Base-by-base conservation (phyloP, 768 basidiomycete genomes). In the Rhizopogon vesiculosus region DNA sequence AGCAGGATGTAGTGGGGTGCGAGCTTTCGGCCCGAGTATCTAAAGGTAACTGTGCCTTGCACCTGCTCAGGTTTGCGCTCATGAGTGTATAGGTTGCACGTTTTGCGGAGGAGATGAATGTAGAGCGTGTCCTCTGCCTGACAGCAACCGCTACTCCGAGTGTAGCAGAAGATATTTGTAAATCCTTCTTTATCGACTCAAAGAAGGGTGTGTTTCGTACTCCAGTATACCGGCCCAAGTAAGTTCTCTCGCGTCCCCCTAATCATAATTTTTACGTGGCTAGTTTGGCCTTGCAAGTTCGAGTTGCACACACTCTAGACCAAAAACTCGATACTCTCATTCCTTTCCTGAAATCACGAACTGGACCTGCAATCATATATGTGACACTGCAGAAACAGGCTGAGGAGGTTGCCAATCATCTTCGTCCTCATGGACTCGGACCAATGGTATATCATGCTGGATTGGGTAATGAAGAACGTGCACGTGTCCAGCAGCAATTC, bases 211-310 rank as follows among this genome's bases (percentile, higher is more conserved):
- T 79, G 2, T 78, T 79, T 65, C 70, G 72, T 15, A 76, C 73
- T 2, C 72, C 76, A 8, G 72, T 76, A n/a, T 79, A 69, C 58
- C 68, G 78, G 0, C 65, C 74, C 3, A 79, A 80, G 76, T 75
- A 57, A 44, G 72, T 63, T 4, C 12, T 51, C 7, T 54, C 55
- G 10, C 19, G 42, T 18, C 7, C 29, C n/a, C 10, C 50, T 48
- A 48, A 33, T 25, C 18, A 29, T n/a, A 48, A 15, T 19, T 22
- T 25, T 18, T 39, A 18, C 7, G 18, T 33, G 13, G 40, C 9
- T 39, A 77, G 76, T 55, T 68, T 76, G n/a, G 56, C 70, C 3
- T 64, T 77, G 54, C 59, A 65, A 42, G 68, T 74, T 29, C 65
- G 71, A 33, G 67, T 72, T 35, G 69, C 72, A 6, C 56, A 59